These are phyloP conservation scores for Solanum peruvianum DNA, from an alignment of 257 asterid genomes.

Conservation along the genomic window DNA sequence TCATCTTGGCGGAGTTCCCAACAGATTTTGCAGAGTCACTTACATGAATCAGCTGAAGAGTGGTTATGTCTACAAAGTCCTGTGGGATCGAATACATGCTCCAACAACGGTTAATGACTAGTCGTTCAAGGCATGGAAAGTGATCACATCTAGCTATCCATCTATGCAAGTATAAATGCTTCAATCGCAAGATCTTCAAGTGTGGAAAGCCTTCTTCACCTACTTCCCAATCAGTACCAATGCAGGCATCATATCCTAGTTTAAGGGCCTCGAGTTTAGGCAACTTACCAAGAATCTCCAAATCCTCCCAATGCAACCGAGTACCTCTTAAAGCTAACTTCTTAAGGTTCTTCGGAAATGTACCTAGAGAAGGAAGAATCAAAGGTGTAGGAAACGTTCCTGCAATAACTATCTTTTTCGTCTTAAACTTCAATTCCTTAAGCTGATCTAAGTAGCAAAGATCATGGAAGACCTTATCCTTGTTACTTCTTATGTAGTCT, in stretches of 20 bases:
- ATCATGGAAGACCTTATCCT: background rate
- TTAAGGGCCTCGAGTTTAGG: background rate
- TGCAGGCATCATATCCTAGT: background rate
- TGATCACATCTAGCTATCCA: background rate
- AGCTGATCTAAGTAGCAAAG: background rate
- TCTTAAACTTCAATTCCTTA: background rate
- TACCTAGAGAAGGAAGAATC: background rate
- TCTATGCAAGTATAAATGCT: background rate
- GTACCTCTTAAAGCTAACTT: background rate
- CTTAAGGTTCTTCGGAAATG: background rate
- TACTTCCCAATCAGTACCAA: background rate
- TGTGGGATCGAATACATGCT: background rate
- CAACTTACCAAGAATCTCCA: background rate
- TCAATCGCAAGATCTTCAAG: background rate
- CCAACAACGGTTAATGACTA: background rate
- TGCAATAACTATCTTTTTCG: too few species aligned
- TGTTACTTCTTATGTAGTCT: background rate
- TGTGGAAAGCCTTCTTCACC: background rate
- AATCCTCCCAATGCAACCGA: background rate
- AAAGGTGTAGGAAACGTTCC: too few species aligned
- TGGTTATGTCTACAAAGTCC: background rate
- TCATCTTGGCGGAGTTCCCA: background rate
- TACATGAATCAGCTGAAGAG: background rate
- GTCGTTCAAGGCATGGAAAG: background rate
- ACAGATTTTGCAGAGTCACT: background rate